These are phyloP conservation scores for Solanum etuberosum DNA, from an alignment of 257 asterid species.

Conservation along the genomic window DNA sequence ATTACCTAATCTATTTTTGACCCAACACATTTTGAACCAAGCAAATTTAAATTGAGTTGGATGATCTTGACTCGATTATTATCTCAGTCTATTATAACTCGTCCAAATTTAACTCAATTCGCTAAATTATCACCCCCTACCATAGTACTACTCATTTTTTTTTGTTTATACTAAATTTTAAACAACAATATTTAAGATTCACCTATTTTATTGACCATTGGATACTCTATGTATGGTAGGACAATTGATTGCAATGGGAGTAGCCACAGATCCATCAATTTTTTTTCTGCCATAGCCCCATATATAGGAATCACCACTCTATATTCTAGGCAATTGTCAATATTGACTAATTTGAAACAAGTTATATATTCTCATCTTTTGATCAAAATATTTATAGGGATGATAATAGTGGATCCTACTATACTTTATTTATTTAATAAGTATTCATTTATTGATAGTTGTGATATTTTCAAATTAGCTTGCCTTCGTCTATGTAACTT, in stretches of 20 bases:
- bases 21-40: too few species aligned
- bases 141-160: too few species aligned
- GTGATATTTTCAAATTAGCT: neutral
- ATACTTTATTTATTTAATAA: neutral
- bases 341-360: neutral
- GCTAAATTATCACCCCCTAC: fast-evolving
- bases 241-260: neutral
- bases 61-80: too few species aligned
- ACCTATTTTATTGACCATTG: neutral
- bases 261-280: neutral
- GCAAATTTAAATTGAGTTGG: too few species aligned
- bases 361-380: neutral
- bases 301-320: neutral
- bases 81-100: fast-evolving
- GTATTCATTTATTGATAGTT: neutral
- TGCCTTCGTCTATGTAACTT: too few species aligned
- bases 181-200: neutral
- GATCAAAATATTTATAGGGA: neutral
- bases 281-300: neutral
- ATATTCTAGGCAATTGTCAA: neutral
- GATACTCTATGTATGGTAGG: neutral
- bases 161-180: neutral
- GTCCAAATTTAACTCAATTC: too few species aligned
- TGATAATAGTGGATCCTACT: neutral
- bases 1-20: too few species aligned